A percentile compares a stretch with the other conserved stretches of the same genome.
phyloP scores from a whole-genome alignment of 352 stramenopile species.

The Elongisporangium senticosum region DNA sequence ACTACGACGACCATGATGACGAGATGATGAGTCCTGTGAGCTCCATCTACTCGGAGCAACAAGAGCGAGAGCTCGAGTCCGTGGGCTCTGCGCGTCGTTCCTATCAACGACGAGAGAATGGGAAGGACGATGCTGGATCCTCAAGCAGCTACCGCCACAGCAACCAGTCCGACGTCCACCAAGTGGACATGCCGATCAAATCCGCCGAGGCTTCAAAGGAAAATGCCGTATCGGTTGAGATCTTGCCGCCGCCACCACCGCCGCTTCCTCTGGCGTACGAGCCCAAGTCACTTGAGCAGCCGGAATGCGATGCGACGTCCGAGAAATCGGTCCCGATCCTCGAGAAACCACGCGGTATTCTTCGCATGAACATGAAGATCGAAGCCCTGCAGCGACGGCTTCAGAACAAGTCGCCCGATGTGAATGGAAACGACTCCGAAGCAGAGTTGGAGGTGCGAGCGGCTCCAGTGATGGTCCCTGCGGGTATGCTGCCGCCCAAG shows the following conservation, averaged over 20 bases:
- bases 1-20: neutral
- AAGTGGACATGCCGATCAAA: neutral
- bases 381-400: conserved; percentile 39
- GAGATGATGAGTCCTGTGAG: neutral
- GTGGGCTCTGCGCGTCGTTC: neutral
- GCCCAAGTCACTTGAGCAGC: conserved; percentile 1
- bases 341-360: conserved; percentile 34
- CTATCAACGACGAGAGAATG: neutral
- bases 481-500: neutral
- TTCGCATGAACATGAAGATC: conserved; percentile 42
- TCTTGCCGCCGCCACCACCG: no score
- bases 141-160: neutral
- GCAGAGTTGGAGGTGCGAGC: conserved; percentile 20
- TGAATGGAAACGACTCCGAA: conserved; percentile 17
- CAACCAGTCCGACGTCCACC: neutral
- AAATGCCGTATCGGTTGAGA: neutral
- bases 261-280: neutral
- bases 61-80: neutral
- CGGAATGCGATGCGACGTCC: conserved; percentile 1
- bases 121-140: neutral
- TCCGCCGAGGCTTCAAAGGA: neutral
- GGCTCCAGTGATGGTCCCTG: conserved; percentile 3
- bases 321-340: conserved; percentile 19
- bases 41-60: neutral
- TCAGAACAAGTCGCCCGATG: conserved; percentile 14